Evolutionary conservation across 371 early-diverging fungal genomes (phyloP).

Genomic region (Mucor indicus): DNA sequence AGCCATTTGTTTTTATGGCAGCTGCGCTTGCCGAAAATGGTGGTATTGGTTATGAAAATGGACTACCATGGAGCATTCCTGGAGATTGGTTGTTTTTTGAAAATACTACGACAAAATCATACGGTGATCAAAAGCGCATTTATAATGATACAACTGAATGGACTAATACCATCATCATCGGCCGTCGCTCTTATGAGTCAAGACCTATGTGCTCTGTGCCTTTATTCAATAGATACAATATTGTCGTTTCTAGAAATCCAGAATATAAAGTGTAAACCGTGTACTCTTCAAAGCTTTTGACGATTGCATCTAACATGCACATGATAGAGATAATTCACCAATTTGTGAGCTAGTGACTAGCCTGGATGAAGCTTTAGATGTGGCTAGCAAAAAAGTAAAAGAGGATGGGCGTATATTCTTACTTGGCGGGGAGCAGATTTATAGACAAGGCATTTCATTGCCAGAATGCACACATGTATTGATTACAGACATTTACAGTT

Average conservation of each 20-base stretch:
- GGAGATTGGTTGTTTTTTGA: conserved; percentile 81
- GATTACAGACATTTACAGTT: conserved; percentile 51
- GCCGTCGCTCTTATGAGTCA: conserved; percentile 85
- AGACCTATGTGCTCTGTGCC: conserved; percentile 78
- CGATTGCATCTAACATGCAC: too few relatives aligned
- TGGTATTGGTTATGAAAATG: conserved; percentile 78
- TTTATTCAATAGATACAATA: conserved; percentile 70
- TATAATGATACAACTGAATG: conserved; percentile 1
- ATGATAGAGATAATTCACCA: too few relatives aligned
- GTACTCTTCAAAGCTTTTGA: too few relatives aligned
- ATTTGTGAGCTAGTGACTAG: too few relatives aligned
- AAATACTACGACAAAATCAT: conserved; percentile 57
- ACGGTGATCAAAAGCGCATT: conserved; percentile 14
- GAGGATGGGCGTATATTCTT: conserved; percentile 43
- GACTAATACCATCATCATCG: conserved; percentile 85
- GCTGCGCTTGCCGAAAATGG: conserved; percentile 51
- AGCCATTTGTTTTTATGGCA: conserved; percentile 65
- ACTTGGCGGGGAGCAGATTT: conserved; percentile 66
- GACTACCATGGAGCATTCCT: conserved; percentile 85
- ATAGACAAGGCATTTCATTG: conserved; percentile 51
- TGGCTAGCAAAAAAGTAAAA: conserved; percentile 2
- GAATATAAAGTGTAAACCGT: conserved; percentile 54
- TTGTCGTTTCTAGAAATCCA: conserved; percentile 74
- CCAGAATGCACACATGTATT: conserved; percentile 56
- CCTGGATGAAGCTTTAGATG: conserved; percentile 18